Evolutionary conservation across 116 monocot genomes (phyloP).

Genomic region (Phalaenopsis hybrid): DNA sequence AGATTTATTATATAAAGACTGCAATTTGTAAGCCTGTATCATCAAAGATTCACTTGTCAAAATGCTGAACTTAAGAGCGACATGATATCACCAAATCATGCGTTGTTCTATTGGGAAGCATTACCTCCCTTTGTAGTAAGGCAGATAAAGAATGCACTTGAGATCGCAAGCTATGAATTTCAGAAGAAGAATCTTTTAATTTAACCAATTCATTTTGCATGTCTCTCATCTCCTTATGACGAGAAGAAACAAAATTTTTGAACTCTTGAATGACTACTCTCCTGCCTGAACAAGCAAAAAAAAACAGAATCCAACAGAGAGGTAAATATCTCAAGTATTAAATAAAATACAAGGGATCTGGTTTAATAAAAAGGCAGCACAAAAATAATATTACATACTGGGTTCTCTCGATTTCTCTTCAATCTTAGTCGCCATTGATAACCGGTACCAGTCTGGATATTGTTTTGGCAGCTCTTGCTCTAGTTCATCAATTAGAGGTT

Average conservation of each 20-base stretch:
- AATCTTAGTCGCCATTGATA: constrained; percentile 39
- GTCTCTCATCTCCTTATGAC: constrained; percentile 57
- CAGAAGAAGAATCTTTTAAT: constrained; percentile 57
- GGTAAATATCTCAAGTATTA: background rate
- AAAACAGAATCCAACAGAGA: background rate
- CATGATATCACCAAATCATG: background rate
- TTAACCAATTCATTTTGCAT: constrained; percentile 78
- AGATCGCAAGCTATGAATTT: constrained; percentile 69
- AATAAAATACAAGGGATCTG: background rate
- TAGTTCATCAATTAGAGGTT: constrained; percentile 48
- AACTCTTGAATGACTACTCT: constrained; percentile 75
- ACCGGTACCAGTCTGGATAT: constrained; percentile 25
- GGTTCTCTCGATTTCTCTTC: constrained; percentile 70
- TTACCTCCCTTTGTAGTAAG: constrained; percentile 68
- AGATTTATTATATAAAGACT: constrained; percentile 37
- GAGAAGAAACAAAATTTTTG: constrained; percentile 61
- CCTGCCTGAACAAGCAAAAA: constrained; percentile 53
- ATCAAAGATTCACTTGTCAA: constrained; percentile 1
- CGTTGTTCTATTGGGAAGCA: background rate
- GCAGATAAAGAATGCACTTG: constrained; percentile 68
- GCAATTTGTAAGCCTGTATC: constrained; percentile 54
- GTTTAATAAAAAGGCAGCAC: background rate
- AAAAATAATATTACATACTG: constrained; percentile 28
- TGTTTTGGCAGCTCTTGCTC: constrained; percentile 47
- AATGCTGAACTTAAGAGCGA: background rate